A percentile compares a stretch with the other conserved stretches of the same genome.
Evolutionary conservation across 345 rosid genomes (phyloP).

Genomic region (Raphanus raphanistrum): DNA sequence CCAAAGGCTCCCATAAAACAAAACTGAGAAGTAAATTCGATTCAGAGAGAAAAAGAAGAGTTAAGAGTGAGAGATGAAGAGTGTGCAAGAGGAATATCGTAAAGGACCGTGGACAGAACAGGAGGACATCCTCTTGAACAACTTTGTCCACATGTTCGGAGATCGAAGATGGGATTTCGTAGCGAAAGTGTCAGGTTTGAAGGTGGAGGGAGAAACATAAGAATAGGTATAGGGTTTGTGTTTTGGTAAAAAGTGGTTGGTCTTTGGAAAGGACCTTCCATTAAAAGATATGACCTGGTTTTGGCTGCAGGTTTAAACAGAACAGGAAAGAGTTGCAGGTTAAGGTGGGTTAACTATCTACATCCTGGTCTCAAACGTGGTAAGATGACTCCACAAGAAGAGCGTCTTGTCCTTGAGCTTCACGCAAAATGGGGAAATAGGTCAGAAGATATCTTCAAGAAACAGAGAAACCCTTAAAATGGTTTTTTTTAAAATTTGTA

Average conservation of each 20-base stretch:
- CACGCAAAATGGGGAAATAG: conserved; percentile 97
- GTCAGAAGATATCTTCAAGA: conserved; percentile 42
- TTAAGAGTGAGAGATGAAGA: conserved; percentile 46
- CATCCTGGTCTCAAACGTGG: conserved; percentile 98
- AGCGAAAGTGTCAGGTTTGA: conserved; percentile 99
- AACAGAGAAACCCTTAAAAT: conserved; percentile 17
- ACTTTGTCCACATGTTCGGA: conserved; percentile 89
- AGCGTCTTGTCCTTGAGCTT: conserved; percentile 86
- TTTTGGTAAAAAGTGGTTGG: conserved; percentile 47
- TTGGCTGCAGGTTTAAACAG: conserved; percentile 93
- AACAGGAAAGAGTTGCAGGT: conserved; percentile 99
- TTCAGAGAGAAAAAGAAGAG: conserved; percentile 8
- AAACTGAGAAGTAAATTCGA: conserved; percentile 25
- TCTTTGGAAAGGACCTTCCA: conserved; percentile 50
- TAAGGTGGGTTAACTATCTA: conserved; percentile 97
- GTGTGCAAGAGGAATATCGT: conserved; percentile 66
- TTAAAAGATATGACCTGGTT: conserved; percentile 50
- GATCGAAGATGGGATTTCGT: conserved; percentile 99
- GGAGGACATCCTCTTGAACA: conserved; percentile 77
- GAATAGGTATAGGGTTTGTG: conserved; percentile 65
- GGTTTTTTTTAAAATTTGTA: neutral
- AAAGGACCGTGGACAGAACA: conserved; percentile 99
- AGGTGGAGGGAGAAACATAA: conserved; percentile 98
- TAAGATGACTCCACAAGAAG: conserved; percentile 93
- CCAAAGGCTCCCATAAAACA: conserved; percentile 35